Evolutionary conservation across 768 basidiomycete species (phyloP), one percentile per base, ranked within the genome.

Genomic region (Suillus clintonianus): DNA sequence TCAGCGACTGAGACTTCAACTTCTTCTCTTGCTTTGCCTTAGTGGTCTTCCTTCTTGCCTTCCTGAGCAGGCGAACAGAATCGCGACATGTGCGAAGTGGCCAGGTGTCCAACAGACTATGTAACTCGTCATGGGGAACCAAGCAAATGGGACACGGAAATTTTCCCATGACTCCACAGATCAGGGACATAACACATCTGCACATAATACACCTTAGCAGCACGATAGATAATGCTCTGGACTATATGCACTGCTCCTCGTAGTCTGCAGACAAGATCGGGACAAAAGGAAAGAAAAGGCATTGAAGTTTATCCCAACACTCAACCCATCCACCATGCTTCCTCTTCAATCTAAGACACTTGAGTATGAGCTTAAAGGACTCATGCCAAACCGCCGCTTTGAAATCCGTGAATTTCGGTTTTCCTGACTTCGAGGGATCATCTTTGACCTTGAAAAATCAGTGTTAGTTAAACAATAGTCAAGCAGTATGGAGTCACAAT

Each of bases 111-210:
- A 36, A 27, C 4, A 75, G 63, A 59, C 74, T 63, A 8, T 65
- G 60, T 5, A 69, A 71, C 9, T 75, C 59, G 0, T 72, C 68
- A 0, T 61, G 54, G 4, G 75, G 75, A 14, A 79, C 77, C 2
- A 76, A 65, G 62, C 79, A 81, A 1, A 78, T 65, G 4, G 78
- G 78, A 60, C 79, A 80, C 9, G 78, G 79, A 62, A 62, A 74
- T 6, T 60, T 45, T 24, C 67, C 67, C 22, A 59, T 63, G 4
- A 66, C 27, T 1, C 79, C 78, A 17, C 73, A 70, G 22, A 74
- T 77, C 1, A 79, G 63, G 5, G 78, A 68, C 75, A 81, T 80
- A 3, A 76, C 62, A 37, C 67, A 73, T 55, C 78, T 60, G 43
- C 24, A 60, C n/a, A n/a, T n/a, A n/a, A 42, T 47, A 43, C 41